Evolutionary conservation across 371 early-diverging fungal genomes (phyloP).

Genomic region (Mucor sp.): DNA sequence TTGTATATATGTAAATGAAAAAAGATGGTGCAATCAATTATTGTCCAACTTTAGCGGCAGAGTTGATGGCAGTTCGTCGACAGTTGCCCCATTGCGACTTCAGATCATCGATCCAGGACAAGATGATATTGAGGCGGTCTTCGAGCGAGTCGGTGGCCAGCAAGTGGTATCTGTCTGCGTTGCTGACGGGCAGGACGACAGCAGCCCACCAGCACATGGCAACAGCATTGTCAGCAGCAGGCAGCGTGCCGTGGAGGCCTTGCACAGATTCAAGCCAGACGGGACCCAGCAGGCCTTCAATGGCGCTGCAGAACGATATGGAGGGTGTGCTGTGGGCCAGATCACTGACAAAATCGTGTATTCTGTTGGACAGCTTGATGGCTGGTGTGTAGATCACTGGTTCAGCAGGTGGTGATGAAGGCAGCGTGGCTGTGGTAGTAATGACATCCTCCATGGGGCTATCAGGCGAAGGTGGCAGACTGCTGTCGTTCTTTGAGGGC

Average conservation of each 20-base stretch:
- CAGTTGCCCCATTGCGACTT: slow-evolving; percentile 32
- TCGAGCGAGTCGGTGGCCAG: slow-evolving; percentile 35
- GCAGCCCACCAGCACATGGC: slow-evolving; percentile 63
- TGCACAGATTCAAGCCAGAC: slow-evolving; percentile 35
- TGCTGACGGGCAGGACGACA: slow-evolving; percentile 53
- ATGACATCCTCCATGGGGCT: neutral
- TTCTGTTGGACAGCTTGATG: slow-evolving; percentile 14
- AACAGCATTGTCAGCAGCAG: slow-evolving; percentile 39
- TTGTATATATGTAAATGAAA: too few relatives aligned
- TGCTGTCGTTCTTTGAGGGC: neutral
- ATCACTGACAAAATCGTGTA: slow-evolving; percentile 26
- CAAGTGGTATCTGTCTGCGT: slow-evolving; percentile 47
- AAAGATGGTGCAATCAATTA: neutral
- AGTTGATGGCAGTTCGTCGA: slow-evolving; percentile 4
- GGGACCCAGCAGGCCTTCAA: slow-evolving; percentile 28
- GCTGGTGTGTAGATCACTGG: slow-evolving; percentile 3
- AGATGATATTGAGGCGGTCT: slow-evolving; percentile 43
- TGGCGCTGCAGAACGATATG: slow-evolving; percentile 14
- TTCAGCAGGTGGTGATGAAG: neutral
- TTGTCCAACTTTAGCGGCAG: slow-evolving; percentile 8
- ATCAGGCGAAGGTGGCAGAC: neutral
- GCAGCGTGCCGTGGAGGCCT: slow-evolving; percentile 27
- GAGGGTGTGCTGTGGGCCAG: slow-evolving; percentile 25
- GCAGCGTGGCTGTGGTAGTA: neutral
- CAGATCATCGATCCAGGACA: slow-evolving; percentile 50